These are phyloP conservation scores for Pythium monospermum DNA, from an alignment of 352 stramenopile genomes.

Conservation along the genomic window DNA sequence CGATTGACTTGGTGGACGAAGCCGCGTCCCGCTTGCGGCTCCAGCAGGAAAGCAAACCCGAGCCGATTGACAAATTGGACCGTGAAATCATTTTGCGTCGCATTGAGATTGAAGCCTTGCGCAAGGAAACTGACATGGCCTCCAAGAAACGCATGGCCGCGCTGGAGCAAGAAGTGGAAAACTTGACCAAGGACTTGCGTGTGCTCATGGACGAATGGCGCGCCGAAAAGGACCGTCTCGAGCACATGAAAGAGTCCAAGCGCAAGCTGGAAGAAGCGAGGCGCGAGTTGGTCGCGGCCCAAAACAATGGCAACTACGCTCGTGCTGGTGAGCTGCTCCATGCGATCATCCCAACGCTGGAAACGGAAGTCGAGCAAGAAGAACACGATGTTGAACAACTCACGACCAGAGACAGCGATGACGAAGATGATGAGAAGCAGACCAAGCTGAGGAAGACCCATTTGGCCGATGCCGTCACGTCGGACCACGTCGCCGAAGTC, in stretches of 20 bases:
- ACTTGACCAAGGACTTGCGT: slow-evolving; percentile 49
- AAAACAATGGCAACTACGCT: slow-evolving; percentile 75
- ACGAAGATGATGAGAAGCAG: slow-evolving; percentile 35
- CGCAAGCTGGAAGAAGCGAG: slow-evolving; percentile 71
- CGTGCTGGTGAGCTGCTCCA: slow-evolving; percentile 79
- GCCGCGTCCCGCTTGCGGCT: slow-evolving; percentile 89
- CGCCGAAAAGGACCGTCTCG: slow-evolving; percentile 61
- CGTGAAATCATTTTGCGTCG: slow-evolving; percentile 71
- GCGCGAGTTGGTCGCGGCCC: slow-evolving; percentile 59
- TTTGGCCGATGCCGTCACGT: slow-evolving; percentile 80
- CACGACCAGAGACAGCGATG: slow-evolving; percentile 32
- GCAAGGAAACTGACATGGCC: slow-evolving; percentile 66
- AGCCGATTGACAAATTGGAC: slow-evolving; percentile 96
- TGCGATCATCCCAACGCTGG: slow-evolving; percentile 69
- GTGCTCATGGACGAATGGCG: slow-evolving; percentile 74
- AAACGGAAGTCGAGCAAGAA: slow-evolving; percentile 66
- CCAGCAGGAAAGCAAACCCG: slow-evolving; percentile 92
- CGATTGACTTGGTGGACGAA: slow-evolving; percentile 95
- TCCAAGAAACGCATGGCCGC: slow-evolving; percentile 62
- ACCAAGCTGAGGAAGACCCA: slow-evolving; percentile 41
- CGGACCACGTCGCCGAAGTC: slow-evolving; percentile 88
- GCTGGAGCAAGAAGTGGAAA: slow-evolving; percentile 63
- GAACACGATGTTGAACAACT: slow-evolving; percentile 65
- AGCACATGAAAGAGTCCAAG: slow-evolving; percentile 74
- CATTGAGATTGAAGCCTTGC: slow-evolving; percentile 82